Evolutionary conservation across 2,329 filamentous ascomycete genomes (phyloP).

Genomic region (Verticillium dahliae): DNA sequence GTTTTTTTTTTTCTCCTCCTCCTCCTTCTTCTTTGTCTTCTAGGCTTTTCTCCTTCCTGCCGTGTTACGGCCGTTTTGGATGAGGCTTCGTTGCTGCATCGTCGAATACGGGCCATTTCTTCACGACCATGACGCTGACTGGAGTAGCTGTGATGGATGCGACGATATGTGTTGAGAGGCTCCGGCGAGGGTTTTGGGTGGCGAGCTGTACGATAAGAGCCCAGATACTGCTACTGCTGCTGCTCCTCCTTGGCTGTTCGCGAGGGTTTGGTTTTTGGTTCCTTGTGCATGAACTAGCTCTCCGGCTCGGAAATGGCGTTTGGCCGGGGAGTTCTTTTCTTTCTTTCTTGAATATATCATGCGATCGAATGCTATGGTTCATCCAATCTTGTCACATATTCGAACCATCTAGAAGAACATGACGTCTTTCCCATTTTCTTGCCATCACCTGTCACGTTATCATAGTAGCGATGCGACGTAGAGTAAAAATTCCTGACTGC

Average conservation of each 20-base stretch:
- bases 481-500: too few species aligned
- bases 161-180: constrained; percentile 12
- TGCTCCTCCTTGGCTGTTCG: too few species aligned
- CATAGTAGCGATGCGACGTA: neutral
- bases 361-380: neutral
- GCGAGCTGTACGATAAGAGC: too few species aligned
- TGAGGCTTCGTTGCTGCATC: neutral
- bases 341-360: neutral
- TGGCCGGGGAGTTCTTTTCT: neutral
- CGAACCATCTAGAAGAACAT: too few species aligned
- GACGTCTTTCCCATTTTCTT: too few species aligned
- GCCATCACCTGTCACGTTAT: too few species aligned
- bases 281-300: neutral
- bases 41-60: too few species aligned
- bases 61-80: neutral
- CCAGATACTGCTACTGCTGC: too few species aligned
- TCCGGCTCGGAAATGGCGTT: neutral
- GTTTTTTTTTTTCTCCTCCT: constrained; percentile 9
- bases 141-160: constrained; percentile 28
- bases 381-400: neutral
- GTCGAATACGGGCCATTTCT: too few species aligned
- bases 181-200: neutral
- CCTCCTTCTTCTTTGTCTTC: neutral
- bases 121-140: constrained; percentile 1
- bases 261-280: too few species aligned